A percentile compares a stretch with the other conserved stretches of the same genome.
Conservation (phyloP, 108 stramenopile species). For the Mayamaea pseudoterrestris region DNA sequence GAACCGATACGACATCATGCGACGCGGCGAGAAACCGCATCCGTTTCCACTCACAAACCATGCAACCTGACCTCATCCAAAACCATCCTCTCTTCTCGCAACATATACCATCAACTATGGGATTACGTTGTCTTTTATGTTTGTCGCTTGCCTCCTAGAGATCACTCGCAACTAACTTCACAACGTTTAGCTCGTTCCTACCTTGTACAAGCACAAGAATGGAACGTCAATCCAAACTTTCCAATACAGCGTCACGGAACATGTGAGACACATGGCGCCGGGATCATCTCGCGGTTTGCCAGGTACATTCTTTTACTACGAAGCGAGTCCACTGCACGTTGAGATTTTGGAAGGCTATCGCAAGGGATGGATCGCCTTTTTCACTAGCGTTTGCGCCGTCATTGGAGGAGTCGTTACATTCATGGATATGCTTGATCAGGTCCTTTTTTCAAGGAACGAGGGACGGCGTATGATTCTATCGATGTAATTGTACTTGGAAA, state of each 20-base stretch:
- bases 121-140: no score
- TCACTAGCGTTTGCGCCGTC: constrained; percentile 78
- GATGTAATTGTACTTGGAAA: no score
- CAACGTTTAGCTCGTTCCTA: constrained; percentile 98
- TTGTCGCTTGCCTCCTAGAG: no score
- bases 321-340: constrained; percentile 87
- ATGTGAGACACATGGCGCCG: constrained; percentile 85
- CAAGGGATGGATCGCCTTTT: constrained; percentile 71
- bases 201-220: constrained; percentile 60
- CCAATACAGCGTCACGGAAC: constrained; percentile 96
- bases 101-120: no score
- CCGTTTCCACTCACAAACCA: no score
- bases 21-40: no score
- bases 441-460: no score
- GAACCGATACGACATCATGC: no score
- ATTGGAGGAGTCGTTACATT: constrained; percentile 80
- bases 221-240: constrained; percentile 76
- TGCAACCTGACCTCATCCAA: no score
- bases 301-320: constrained; percentile 96
- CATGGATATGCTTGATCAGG: constrained; percentile 70
- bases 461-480: no score
- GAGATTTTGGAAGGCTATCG: constrained; percentile 78
- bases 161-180: no score
- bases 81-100: no score
- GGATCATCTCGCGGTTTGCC: constrained; percentile 84